Percentiles rank a stretch among this genome's conserved stretches.
Evolutionary conservation across 202 grass and related monocot species (phyloP).

Genomic region (Cymbopogon flexuosus): DNA sequence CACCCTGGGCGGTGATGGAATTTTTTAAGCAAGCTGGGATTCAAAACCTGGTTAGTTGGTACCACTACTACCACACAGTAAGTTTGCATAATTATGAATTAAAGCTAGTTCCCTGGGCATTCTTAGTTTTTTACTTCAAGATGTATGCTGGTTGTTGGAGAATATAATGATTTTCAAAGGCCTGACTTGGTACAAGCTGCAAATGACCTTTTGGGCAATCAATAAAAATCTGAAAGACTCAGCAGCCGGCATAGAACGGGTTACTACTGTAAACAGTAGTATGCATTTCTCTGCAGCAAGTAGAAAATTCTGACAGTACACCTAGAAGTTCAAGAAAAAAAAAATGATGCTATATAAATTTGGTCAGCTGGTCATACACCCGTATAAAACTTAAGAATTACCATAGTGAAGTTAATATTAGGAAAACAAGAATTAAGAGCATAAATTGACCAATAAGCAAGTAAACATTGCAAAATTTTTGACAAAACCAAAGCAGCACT

Average conservation of each 20-base stretch:
- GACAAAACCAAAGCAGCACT: slow-evolving; percentile 3
- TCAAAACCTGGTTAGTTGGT: neutral
- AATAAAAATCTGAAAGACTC: neutral
- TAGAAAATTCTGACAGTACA: neutral
- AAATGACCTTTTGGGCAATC: neutral
- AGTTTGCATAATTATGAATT: neutral
- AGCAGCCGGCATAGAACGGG: neutral
- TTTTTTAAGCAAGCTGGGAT: neutral
- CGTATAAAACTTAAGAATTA: slow-evolving; percentile 13
- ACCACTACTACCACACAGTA: neutral
- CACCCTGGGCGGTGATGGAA: neutral
- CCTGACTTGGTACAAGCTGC: neutral
- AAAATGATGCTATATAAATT: neutral
- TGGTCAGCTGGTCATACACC: neutral
- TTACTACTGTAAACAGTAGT: neutral
- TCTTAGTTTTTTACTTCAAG: neutral
- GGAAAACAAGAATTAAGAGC: slow-evolving; percentile 10
- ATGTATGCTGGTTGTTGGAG: neutral
- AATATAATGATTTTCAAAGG: neutral
- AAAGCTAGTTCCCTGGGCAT: neutral
- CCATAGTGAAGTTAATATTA: neutral
- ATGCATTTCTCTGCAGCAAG: slow-evolving; percentile 8
- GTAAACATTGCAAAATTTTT: neutral
- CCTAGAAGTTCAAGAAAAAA: slow-evolving; percentile 20
- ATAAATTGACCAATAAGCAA: neutral